phyloP scores from a whole-genome alignment of 2,329 filamentous ascomycete species.

The Volutella citrinella region DNA sequence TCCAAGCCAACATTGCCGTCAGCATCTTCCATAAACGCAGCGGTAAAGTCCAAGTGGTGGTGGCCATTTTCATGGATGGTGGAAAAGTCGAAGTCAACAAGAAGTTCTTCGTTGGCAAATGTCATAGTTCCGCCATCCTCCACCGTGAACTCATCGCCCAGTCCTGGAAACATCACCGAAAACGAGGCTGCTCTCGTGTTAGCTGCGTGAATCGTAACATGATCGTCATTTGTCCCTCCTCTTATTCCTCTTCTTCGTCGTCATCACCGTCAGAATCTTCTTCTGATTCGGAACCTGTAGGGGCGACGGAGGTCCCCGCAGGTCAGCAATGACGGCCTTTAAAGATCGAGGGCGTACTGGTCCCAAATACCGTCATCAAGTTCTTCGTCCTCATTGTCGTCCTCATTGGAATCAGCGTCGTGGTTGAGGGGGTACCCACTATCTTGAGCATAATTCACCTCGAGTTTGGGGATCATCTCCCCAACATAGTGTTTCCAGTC shows the following conservation, averaged over 20 bases:
- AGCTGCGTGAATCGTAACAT: background rate
- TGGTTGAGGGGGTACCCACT: constrained; percentile 6
- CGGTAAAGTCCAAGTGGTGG: no score
- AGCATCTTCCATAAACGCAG: no score
- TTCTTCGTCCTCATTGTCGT: constrained; percentile 14
- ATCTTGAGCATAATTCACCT: constrained; percentile 10
- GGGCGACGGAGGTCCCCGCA: no score
- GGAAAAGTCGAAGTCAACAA: no score
- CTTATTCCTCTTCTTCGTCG: constrained; percentile 6
- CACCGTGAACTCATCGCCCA: no score
- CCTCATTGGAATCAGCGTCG: constrained; percentile 10
- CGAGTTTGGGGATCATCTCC: constrained; percentile 22
- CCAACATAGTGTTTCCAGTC: constrained; percentile 35
- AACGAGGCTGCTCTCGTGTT: background rate
- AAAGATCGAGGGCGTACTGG: constrained; percentile 25
- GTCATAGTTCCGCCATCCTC: no score
- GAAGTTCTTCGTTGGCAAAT: no score
- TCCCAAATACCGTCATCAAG: constrained; percentile 27
- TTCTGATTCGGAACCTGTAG: no score
- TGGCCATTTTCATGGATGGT: no score
- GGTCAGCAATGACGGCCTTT: constrained; percentile 17
- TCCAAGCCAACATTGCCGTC: no score
- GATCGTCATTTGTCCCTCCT: constrained; percentile 3
- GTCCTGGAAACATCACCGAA: constrained; percentile 4
- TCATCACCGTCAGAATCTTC: background rate